These are phyloP conservation scores for Aspergillus aculeatinus DNA, from an alignment of 2,329 filamentous ascomycete genomes.

Conservation along the genomic window DNA sequence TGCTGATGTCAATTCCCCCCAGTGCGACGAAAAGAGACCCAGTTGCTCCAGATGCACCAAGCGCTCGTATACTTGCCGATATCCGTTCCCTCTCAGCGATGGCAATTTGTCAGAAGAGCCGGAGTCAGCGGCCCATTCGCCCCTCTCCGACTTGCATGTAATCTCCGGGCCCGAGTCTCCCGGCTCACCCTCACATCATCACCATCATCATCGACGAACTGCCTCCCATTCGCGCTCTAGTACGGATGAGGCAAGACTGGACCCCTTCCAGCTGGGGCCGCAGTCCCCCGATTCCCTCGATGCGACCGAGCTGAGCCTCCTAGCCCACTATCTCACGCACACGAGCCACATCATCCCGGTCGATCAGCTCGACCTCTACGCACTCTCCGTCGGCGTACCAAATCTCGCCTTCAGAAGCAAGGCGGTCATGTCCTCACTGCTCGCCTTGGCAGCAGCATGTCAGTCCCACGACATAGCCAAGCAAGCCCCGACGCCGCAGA, in stretches of 20 bases:
- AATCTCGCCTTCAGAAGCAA: constrained; percentile 43
- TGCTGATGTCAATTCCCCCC: constrained; percentile 13
- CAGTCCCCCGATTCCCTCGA: constrained; percentile 13
- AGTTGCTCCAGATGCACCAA: constrained; percentile 37
- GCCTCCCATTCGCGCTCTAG: background rate
- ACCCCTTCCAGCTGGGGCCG: background rate
- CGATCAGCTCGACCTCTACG: constrained; percentile 41
- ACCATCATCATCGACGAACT: constrained; percentile 3
- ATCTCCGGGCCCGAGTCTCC: background rate
- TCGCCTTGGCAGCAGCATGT: constrained; percentile 45
- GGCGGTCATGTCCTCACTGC: constrained; percentile 44
- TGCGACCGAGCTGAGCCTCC: constrained; percentile 36
- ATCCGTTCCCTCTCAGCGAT: constrained; percentile 18
- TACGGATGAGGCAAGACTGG: background rate
- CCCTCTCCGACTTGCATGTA: background rate
- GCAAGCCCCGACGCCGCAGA: background rate
- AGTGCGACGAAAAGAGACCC: constrained; percentile 39
- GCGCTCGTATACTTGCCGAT: constrained; percentile 30
- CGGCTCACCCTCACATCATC: constrained; percentile 7
- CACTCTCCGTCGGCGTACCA: constrained; percentile 45
- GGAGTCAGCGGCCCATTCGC: background rate
- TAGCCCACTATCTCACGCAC: constrained; percentile 46
- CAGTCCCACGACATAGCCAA: constrained; percentile 33
- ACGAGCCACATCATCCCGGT: constrained; percentile 40
- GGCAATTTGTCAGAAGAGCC: constrained; percentile 9